Base-by-base conservation (phyloP, 192 early-diverging fungal genomes). In the Dispira simplex region DNA sequence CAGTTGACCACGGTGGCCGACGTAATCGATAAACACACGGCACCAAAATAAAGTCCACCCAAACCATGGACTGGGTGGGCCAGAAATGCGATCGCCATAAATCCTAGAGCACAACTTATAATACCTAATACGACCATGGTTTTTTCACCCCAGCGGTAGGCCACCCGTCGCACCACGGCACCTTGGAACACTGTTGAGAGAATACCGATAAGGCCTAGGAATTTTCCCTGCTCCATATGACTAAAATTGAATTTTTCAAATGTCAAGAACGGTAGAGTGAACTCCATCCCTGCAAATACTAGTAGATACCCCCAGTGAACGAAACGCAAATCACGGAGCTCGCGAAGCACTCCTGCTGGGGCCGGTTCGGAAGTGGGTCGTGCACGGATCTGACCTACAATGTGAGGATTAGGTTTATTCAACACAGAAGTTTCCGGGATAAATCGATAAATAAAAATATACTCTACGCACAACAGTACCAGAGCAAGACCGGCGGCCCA, bases 241-340 rank as follows among this genome's bases (percentile, higher is more conserved):
- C 79, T 76, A 67, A 92, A 99, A 32, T 79, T 71, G 63, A 95
- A 92, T 27, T 89, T 75, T 73, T 99, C 93, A 70, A 89, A 90
- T 0, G 96, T 99, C 64, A 97, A 73, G 70, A 99, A 99, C 2
- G 92, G 91, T 55, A 99, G 78, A 0, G 93, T 99, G 76, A 96
- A 99, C 78, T 99, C 96, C 92, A 99, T 95, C 0, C 96, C 95
- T 3, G 90, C 90, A 67, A 97, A 99, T 59, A 91, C 77, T 66
- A 99, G 91, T 46, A 95, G 77, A 68, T 90, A 94, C 16, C 85
- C 71, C 66, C 90, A 93, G 68, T 97, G 94, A 25, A 91, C 70
- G 39, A 72, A 64, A 21, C 84, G 85, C 43, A 99, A 82, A 11
- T 74, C 66, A 11, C 73, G 67, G 10, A 77, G 63, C 44, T 74